Evolutionary conservation across 2,329 filamentous ascomycete species (phyloP).

Genomic region (Pyrenophora seminiperda): DNA sequence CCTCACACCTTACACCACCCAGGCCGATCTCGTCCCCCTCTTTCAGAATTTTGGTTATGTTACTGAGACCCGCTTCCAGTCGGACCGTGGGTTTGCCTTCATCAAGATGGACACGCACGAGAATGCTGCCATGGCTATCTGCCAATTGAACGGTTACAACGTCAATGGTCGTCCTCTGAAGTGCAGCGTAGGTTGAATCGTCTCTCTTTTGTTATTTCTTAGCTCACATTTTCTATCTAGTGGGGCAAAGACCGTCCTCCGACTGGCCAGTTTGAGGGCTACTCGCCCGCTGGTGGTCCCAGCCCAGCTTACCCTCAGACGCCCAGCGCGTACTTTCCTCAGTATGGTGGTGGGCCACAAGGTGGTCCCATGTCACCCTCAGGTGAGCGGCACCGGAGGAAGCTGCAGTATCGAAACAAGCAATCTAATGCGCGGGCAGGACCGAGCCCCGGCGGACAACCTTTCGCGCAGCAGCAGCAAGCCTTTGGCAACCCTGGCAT

Average conservation of each 20-base stretch:
- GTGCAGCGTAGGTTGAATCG: constrained; percentile 81
- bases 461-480: constrained; percentile 59
- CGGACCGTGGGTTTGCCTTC: constrained; percentile 96
- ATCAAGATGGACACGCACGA: constrained; percentile 99
- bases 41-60: constrained; percentile 99
- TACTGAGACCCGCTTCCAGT: constrained; percentile 95
- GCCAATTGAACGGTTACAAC: constrained; percentile 96
- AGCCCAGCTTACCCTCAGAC: constrained; percentile 77
- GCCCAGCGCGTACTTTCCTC: constrained; percentile 84
- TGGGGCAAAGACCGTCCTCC: constrained; percentile 99
- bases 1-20: constrained; percentile 94
- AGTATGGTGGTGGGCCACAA: constrained; percentile 75
- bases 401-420: constrained; percentile 44
- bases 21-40: constrained; percentile 93
- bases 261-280: constrained; percentile 79
- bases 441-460: constrained; percentile 65
- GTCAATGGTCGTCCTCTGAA: constrained; percentile 96
- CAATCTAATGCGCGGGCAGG: constrained; percentile 52
- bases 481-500: constrained; percentile 67
- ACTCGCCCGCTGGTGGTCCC: constrained; percentile 75
- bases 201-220: constrained; percentile 25
- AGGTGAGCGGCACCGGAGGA: constrained; percentile 52
- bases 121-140: constrained; percentile 97
- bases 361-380: constrained; percentile 63
- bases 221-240: constrained; percentile 58